Conservation (phyloP, 768 basidiomycete genomes). For the Tephrocybe sp. region DNA sequence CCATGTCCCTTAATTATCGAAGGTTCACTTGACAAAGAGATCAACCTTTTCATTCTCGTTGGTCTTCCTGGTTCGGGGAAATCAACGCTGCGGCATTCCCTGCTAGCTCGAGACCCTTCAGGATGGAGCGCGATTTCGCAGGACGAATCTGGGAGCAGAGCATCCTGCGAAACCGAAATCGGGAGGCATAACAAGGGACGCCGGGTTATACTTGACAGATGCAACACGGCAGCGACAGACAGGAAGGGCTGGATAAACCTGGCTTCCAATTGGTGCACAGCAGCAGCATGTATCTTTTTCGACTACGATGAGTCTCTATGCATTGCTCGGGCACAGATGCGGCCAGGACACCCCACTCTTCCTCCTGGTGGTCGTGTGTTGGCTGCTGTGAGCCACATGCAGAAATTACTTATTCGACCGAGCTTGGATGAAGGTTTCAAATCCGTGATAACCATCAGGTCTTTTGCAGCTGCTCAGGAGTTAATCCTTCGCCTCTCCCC, state of each 20-base stretch:
- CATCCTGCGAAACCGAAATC: constrained; percentile 51
- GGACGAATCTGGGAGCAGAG: constrained; percentile 54
- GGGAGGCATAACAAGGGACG: constrained; percentile 35
- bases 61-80: constrained; percentile 66
- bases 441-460: constrained; percentile 45
- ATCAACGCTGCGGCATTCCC: constrained; percentile 50
- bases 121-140: constrained; percentile 52
- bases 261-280: constrained; percentile 44
- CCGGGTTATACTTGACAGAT: constrained; percentile 55
- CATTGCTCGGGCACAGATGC: constrained; percentile 52
- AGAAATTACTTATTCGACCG: constrained; percentile 42
- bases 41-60: constrained; percentile 53
- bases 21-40: constrained; percentile 33
- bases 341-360: constrained; percentile 59
- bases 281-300: constrained; percentile 55
- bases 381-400: constrained; percentile 57
- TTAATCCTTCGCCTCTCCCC: constrained; percentile 45
- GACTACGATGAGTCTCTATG: constrained; percentile 53
- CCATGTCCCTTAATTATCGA: constrained; percentile 47
- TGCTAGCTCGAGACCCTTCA: constrained; percentile 42
- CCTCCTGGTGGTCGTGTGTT: constrained; percentile 55
- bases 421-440: constrained; percentile 53
- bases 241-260: constrained; percentile 51
- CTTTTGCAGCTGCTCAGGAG: constrained; percentile 51
- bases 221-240: constrained; percentile 49